Percentiles rank a stretch among this genome's conserved stretches.
These are phyloP conservation scores for Leccinum subtestaceum DNA, from an alignment of 768 basidiomycete genomes.

Conservation along the genomic window DNA sequence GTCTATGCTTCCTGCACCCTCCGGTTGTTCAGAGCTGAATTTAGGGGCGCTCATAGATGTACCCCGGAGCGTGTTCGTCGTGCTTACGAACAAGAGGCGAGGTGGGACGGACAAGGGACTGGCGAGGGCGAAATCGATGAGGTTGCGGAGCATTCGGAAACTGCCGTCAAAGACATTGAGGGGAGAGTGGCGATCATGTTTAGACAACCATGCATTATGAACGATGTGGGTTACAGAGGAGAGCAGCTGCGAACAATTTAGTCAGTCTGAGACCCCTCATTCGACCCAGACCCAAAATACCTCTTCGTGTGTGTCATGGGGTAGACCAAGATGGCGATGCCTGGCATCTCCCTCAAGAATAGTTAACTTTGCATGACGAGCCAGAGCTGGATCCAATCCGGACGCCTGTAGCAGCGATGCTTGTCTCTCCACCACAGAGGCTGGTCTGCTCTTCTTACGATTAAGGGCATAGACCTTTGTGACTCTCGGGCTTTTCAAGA, in stretches of 20 bases:
- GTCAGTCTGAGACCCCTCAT: constrained; percentile 1
- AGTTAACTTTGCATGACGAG: constrained; percentile 30
- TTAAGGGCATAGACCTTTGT: constrained; percentile 32
- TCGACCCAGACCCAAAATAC: constrained; percentile 4
- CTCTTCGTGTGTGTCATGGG: constrained; percentile 25
- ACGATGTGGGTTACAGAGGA: constrained; percentile 37
- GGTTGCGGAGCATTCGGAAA: constrained; percentile 23
- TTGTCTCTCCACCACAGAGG: constrained; percentile 26
- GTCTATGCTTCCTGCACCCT: neutral
- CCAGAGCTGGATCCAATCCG: constrained; percentile 30
- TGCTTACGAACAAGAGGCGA: constrained; percentile 35
- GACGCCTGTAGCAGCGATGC: constrained; percentile 24
- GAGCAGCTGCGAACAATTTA: constrained; percentile 9
- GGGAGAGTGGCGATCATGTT: constrained; percentile 1
- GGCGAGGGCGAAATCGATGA: constrained; percentile 37
- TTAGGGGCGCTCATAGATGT: neutral
- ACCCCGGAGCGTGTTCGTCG: constrained; percentile 12
- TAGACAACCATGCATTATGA: constrained; percentile 30
- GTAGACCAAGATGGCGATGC: constrained; percentile 26
- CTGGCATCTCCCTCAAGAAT: constrained; percentile 33
- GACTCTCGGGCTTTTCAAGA: constrained; percentile 16
- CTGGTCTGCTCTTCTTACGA: constrained; percentile 14
- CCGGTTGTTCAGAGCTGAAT: neutral
- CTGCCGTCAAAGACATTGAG: constrained; percentile 11
- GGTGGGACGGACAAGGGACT: constrained; percentile 29